A percentile compares a stretch with the other conserved stretches of the same genome.
Evolutionary conservation across 2,329 filamentous ascomycete genomes (phyloP).

Genomic region (Tolypocladium paradoxum): DNA sequence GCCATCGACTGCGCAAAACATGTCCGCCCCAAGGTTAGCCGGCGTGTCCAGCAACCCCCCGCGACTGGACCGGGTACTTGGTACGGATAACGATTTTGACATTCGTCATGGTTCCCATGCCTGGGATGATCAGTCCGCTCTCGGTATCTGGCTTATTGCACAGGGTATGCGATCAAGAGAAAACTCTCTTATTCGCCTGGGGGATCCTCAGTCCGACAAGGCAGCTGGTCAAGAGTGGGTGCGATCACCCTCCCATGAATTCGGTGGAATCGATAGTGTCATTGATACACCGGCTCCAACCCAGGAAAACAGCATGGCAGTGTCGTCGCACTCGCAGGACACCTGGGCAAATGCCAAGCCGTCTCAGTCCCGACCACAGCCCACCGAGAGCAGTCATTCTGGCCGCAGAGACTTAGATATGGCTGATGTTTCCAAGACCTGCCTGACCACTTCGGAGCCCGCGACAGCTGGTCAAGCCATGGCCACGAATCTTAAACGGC

Average conservation of each 20-base stretch:
- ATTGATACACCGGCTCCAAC: constrained; percentile 3
- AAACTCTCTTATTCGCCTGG: constrained; percentile 10
- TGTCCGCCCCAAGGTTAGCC: neutral
- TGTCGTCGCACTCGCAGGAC: neutral
- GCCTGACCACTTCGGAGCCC: neutral
- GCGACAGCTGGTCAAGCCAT: neutral
- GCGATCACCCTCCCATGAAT: neutral
- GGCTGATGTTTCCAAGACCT: neutral
- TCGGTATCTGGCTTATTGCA: constrained; percentile 26
- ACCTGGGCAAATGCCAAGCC: neutral
- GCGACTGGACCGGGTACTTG: constrained; percentile 8
- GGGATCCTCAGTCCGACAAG: constrained; percentile 4
- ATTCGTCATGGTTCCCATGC: constrained; percentile 18
- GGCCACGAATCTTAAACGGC: neutral
- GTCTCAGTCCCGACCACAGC: neutral
- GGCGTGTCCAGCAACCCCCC: constrained; percentile 2
- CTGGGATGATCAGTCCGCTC: constrained; percentile 21
- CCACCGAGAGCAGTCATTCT: neutral
- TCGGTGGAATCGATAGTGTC: constrained; percentile 7
- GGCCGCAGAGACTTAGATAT: neutral
- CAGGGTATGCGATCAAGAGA: constrained; percentile 19
- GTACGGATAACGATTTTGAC: constrained; percentile 16
- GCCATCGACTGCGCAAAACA: neutral
- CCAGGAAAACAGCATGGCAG: neutral
- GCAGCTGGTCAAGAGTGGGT: neutral